Conservation (phyloP, 148 eudicot species). For the Polygonum aviculare region DNA sequence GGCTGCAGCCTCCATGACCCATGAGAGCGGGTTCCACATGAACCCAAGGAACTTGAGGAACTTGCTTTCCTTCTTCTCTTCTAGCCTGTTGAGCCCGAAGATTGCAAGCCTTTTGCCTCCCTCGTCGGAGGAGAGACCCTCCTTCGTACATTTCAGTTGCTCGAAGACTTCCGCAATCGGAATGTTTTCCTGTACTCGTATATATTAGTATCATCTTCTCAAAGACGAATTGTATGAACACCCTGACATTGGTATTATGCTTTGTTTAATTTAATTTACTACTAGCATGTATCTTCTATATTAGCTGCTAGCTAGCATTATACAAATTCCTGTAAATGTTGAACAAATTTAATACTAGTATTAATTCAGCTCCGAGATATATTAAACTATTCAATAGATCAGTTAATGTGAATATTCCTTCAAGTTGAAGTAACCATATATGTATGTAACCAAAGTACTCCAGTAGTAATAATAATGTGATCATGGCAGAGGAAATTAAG, state of each 20-base stretch:
- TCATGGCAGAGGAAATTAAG: background rate
- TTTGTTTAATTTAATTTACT: too few relatives aligned
- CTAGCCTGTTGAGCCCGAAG: constrained; percentile 17
- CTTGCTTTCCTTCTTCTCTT: constrained; percentile 25
- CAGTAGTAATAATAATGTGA: too few relatives aligned
- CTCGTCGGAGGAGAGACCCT: constrained; percentile 13
- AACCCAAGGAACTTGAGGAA: constrained; percentile 34
- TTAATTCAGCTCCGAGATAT: background rate
- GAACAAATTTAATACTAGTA: background rate
- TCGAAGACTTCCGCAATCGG: constrained; percentile 18
- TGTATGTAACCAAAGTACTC: too few relatives aligned
- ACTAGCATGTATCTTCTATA: background rate
- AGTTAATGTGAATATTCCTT: too few relatives aligned
- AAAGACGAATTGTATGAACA: background rate
- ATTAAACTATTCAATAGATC: too few relatives aligned
- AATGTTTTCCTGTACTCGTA: constrained; percentile 7
- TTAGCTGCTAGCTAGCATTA: background rate
- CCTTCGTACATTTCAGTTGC: constrained; percentile 16
- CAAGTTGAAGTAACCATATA: too few relatives aligned
- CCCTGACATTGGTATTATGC: too few relatives aligned
- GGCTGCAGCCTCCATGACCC: constrained; percentile 29
- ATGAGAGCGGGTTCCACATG: constrained; percentile 35
- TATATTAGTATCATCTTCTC: background rate
- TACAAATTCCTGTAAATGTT: background rate
- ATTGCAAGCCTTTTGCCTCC: constrained; percentile 12